phyloP scores from a whole-genome alignment of 331 rosid genomes.

The Rosa hybrid region DNA sequence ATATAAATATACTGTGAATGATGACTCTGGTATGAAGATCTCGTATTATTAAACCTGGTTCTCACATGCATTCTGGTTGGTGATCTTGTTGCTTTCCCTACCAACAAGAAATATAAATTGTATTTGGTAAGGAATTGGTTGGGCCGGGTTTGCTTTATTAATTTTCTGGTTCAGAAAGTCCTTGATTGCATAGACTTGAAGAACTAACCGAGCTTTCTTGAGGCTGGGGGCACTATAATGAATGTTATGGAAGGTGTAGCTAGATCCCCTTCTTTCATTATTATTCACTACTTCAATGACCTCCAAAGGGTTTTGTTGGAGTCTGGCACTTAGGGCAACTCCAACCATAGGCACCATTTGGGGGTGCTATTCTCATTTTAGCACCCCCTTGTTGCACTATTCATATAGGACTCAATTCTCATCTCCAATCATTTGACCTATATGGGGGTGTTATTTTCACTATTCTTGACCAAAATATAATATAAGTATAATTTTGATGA shows the following conservation, averaged over 20 bases:
- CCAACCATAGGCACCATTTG: too few species aligned
- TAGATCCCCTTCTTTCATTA: neutral
- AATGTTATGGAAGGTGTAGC: neutral
- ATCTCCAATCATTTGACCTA: too few species aligned
- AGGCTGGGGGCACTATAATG: neutral
- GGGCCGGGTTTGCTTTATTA: neutral
- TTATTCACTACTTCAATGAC: neutral
- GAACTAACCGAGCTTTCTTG: neutral
- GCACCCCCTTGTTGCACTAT: too few species aligned
- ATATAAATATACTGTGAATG: neutral
- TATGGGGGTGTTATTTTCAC: too few species aligned
- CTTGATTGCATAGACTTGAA: neutral
- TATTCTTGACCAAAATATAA: too few species aligned
- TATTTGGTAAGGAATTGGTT: neutral
- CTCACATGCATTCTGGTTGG: slow-evolving; percentile 8
- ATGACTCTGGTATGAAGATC: neutral
- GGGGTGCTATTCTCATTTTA: too few species aligned
- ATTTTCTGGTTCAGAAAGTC: neutral
- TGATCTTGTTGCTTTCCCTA: slow-evolving; percentile 5
- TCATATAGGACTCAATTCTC: too few species aligned
- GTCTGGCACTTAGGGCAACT: neutral
- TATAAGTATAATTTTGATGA: too few species aligned
- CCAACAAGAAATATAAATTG: neutral
- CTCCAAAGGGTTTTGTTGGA: neutral
- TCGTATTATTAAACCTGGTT: neutral